Evolutionary conservation across 2,329 filamentous ascomycete genomes (phyloP), one percentile per base, ranked within the genome.

Genomic region (Bipolaris zeicola): DNA sequence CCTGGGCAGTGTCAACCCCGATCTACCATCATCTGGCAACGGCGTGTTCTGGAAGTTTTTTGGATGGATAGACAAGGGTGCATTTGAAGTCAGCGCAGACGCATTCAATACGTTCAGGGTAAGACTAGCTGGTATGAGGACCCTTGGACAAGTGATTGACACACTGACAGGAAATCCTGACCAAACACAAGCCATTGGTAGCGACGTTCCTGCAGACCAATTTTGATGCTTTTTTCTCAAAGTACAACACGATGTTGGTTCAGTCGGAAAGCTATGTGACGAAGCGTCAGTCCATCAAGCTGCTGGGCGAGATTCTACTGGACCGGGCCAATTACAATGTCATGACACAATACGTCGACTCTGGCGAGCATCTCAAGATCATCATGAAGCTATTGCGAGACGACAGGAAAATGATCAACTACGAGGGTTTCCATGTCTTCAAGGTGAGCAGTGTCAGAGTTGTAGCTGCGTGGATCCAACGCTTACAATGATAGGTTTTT

Each of bases 341-440:
- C 72, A 99, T 99, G 95, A 98, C 94, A 55, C 87, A 90, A 61
- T 99, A 98, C 74, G 95, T 99, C 56, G 93, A 96, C 75, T 89
- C 90, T 46, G 93, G 93, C 58, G 94, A 98, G 74, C 93, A 99
- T 73, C 85, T 99, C 67, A 99, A 99, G 80, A 90, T 98, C 63
- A 95, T 93, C 80, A 99, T 99, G 95, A 98, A 96, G 76, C 83
- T 99, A 57, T 81, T 99, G 59, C 89, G 92, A 65, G 95, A 98
- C 76, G 94, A 98, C 76, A 87, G 94, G 66, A 95, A 96, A 77
- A 99, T 99, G 93, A 95, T 99, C 60, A 95, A 98, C 78, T 99
- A 99, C 75, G 95, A 99, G 76, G 95, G 93, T 6, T 99, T 99
- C 76, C 95, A 99, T 75, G 94, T 99, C 39, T 99, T 99, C 84